Base-by-base conservation (phyloP, 805 yeast species). In the Kuraishia borneana region DNA sequence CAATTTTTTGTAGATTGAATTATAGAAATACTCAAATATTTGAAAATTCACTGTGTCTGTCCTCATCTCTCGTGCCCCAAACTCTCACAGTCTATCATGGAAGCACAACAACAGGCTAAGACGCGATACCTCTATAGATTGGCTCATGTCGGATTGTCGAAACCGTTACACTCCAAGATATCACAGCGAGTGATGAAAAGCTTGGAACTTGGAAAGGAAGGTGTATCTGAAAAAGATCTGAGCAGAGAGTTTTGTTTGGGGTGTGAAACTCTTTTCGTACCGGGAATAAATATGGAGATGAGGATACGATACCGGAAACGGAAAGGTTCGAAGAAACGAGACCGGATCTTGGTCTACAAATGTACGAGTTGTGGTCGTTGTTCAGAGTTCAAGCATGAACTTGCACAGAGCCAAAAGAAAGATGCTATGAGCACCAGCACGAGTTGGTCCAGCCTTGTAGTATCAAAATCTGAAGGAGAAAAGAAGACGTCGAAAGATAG, bases 341-440 rank as follows among this genome's bases (percentile, higher is more conserved):
- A 27, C 23, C 31, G 30, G 39, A 25, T 32, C 20, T 30, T 51
- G 18, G 26, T 35, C 12, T 48, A 49, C 33, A 31, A 31, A 20
- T 52, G 57, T 35, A 33, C 42, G 40, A 26, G 26, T 6, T 51
- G 56, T 28, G 36, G 33, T 3, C 32, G 30, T 18, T 21, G 28
- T 5, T 10, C 28, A 6, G 28, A 25, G 28, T 25, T 25, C 28
- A 25, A 25, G 16, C 28, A 25, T 16, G 28, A 25, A 16, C 16
- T 25, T 12, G 6, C 13, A 25, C 28, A 25, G 23, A 21, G 23
- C 10, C 7, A 12, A 25, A 16, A 25, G 16, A 25, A 6, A 25
- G 44, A 16, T 6, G 6, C 27, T 13, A 9, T n/a, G 10, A 22
- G 13, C 18, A 18, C 13, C 9, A 25, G 29, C 41, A 5, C 26